Conservation (phyloP, 1,284 basidiomycete genomes). For the Leccinum subrobustum region DNA sequence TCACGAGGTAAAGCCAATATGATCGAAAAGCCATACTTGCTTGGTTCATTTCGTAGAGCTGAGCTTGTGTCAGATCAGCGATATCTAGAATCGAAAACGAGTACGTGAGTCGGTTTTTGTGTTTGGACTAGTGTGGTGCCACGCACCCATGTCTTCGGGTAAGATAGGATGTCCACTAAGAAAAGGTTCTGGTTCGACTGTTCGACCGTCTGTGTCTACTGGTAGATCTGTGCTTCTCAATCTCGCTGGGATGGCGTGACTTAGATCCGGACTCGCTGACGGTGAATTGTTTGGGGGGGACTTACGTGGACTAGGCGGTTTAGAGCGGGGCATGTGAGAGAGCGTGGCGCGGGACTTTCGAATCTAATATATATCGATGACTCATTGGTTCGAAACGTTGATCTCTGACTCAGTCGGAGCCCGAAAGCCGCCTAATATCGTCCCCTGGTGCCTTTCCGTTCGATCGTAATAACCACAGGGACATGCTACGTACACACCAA, state of each 20-base stretch:
- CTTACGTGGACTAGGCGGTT: constrained; percentile 30
- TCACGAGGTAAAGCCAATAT: constrained; percentile 3
- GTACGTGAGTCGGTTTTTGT: not conserved
- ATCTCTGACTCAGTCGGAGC: no score
- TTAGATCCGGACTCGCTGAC: not conserved
- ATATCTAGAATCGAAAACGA: constrained; percentile 26
- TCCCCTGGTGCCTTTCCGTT: no score
- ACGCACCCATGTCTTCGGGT: constrained; percentile 32
- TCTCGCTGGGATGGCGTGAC: constrained; percentile 17
- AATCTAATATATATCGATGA: not conserved
- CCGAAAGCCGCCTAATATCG: no score
- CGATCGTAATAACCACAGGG: no score
- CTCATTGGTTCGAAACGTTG: no score
- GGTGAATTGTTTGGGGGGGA: not conserved
- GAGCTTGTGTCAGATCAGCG: constrained; percentile 33
- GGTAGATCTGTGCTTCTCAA: constrained; percentile 30
- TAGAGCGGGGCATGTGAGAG: constrained; percentile 18
- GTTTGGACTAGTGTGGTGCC: no score
- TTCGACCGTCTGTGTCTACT: constrained; percentile 11
- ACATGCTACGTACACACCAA: no score
- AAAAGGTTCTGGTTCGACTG: constrained; percentile 17
- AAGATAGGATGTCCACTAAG: constrained; percentile 32
- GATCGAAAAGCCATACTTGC: constrained; percentile 22
- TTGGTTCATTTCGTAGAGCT: constrained; percentile 53
- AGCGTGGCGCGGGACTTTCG: not conserved